Percentiles rank a stretch among this genome's conserved stretches.
phyloP scores from a whole-genome alignment of 805 yeast genomes.

The Kodamaea laetipori region DNA sequence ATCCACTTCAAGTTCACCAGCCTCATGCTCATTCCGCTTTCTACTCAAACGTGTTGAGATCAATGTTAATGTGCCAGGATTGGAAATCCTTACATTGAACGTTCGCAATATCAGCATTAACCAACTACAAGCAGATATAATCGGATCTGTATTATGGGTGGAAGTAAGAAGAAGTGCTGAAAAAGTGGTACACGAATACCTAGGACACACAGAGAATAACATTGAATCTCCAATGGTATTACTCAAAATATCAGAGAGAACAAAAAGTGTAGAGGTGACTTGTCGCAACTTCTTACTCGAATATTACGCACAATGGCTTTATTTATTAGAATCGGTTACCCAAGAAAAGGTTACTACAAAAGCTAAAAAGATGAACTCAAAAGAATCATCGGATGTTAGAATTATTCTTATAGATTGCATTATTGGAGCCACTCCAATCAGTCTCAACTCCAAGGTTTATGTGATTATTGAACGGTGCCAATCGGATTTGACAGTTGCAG shows the following conservation, averaged over 20 bases:
- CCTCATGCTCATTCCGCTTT: conserved; percentile 5
- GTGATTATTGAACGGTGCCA: conserved; percentile 56
- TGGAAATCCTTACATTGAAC: conserved; percentile 1
- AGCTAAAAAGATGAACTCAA: neutral
- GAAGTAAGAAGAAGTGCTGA: conserved; percentile 5
- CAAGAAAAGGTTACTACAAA: neutral
- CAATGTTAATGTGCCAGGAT: neutral
- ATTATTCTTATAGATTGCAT: conserved; percentile 53
- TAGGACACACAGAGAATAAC: conserved; percentile 13
- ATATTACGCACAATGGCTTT: conserved; percentile 63
- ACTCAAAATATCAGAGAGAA: conserved; percentile 28
- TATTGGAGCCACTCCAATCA: conserved; percentile 64
- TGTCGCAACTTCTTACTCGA: conserved; percentile 52
- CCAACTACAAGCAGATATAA: conserved; percentile 5
- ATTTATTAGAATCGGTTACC: neutral
- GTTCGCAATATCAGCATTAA: conserved; percentile 5
- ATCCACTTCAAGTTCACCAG: conserved; percentile 1
- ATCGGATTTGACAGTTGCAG: conserved; percentile 46
- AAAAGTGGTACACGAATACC: conserved; percentile 25
- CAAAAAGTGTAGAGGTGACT: conserved; percentile 41
- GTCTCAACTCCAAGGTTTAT: conserved; percentile 55
- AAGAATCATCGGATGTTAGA: conserved; percentile 27
- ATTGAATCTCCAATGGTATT: conserved; percentile 26
- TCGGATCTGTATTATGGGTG: conserved; percentile 9
- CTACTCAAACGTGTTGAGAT: conserved; percentile 5